These are phyloP conservation scores for Boletus subcaerulescens DNA, from an alignment of 768 basidiomycete genomes.

Conservation along the genomic window DNA sequence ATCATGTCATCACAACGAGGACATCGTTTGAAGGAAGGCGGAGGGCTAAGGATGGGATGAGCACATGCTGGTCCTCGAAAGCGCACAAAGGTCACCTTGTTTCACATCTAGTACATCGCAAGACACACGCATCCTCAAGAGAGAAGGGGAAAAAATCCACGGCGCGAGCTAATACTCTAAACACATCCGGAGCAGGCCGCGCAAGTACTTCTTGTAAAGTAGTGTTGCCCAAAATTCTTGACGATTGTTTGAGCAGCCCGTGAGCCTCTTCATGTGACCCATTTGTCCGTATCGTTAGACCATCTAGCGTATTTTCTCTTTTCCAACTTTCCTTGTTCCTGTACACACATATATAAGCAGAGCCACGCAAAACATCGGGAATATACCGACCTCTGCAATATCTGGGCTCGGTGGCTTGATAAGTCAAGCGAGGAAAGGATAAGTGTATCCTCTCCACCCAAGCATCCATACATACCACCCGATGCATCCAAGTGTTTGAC, in stretches of 20 bases:
- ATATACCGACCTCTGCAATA: constrained; percentile 20
- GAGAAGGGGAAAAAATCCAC: constrained; percentile 55
- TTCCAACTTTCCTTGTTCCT: constrained; percentile 37
- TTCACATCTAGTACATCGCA: constrained; percentile 53
- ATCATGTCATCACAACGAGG: constrained; percentile 52
- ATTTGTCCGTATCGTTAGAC: neutral
- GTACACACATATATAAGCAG: neutral
- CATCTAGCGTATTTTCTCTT: constrained; percentile 19
- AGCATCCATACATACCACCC: constrained; percentile 20
- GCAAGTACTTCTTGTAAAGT: constrained; percentile 39
- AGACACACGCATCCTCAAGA: constrained; percentile 45
- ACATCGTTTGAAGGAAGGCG: constrained; percentile 42
- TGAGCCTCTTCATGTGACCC: constrained; percentile 3
- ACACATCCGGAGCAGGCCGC: constrained; percentile 34
- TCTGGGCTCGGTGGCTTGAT: constrained; percentile 15
- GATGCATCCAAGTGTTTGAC: constrained; percentile 29
- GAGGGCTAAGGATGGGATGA: constrained; percentile 38
- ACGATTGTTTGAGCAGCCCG: neutral
- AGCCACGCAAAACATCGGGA: neutral
- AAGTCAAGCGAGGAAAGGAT: constrained; percentile 18
- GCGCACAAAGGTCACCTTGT: constrained; percentile 37
- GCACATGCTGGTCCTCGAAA: neutral
- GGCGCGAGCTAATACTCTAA: constrained; percentile 46
- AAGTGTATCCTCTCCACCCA: constrained; percentile 30
- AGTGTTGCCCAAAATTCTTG: constrained; percentile 1